Evolutionary conservation across 441 rosid genomes (phyloP), one percentile per base, ranked within the genome.

Genomic region (Melastoma candidum): DNA sequence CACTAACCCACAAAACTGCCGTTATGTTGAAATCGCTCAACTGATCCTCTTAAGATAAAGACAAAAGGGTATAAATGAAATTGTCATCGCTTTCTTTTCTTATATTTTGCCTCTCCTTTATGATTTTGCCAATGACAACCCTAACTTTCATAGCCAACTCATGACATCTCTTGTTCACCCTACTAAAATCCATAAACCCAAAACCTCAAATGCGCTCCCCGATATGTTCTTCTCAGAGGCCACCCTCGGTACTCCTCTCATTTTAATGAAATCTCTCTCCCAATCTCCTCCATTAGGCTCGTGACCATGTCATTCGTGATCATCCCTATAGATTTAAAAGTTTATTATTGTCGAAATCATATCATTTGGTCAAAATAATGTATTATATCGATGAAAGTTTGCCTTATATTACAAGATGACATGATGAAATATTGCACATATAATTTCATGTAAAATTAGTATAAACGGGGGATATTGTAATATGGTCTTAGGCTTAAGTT

Each of bases 1-100:
- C 25, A 13, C 60, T 70, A 76, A 84, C 94, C 94, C 88, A 84
- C 53, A 82, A 53, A 44, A 84, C 71, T 26, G 88, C 68, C 45
- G 73, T 75, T 75, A 71, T 67, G 46, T 82, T 81, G 3, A 82
- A 48, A 48, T 77, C 86, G 49, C 59, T 47, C 49, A 84, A 58
- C 54, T 55, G 76, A 14, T 84, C 88, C n/a, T 76, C 76, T 39
- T 68, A 50, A 17, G 88, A 79, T 78, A 82, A 73, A 49, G 79
- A 53, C 11, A 84, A 58, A 74, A 84, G 63, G 54, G 79, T 67
- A 54, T 66, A 60, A 1, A 84, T 78, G 54, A 84, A 82, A 57
- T 82, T 84, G 57, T 51, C 70, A 14, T 60, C 43, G 12, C 51
- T 55, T 1, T 12, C 36, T 2, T 7, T 26, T 12, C 49, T 46